Base-by-base conservation (phyloP, 2,329 filamentous ascomycete species). In the Laburnicola sp. region DNA sequence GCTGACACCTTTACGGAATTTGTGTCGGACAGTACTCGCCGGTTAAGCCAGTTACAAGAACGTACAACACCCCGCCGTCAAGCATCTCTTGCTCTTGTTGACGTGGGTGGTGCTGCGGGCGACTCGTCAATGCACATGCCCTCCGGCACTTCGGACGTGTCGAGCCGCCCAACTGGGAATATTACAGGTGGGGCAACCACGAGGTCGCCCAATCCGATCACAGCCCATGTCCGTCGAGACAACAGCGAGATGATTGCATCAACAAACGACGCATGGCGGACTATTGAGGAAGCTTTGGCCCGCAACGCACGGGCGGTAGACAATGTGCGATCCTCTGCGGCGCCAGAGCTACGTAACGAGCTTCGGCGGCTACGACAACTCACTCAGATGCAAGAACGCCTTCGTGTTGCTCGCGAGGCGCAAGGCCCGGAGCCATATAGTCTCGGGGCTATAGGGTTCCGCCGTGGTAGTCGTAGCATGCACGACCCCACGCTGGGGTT, bases 211-310 rank as follows among this genome's bases (percentile, higher is more conserved):
- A 67, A 64, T 37, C 55, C 60, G 6, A 68, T 64, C 26, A 62
- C 58, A 48, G 66, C 61, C 45, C 74, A 70, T 22, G 60, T 66
- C 21, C 68, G 65, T 34, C 64, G 66, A 23, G 57, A 63, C 41
- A 58, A 63, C 25, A 63, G 50, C 39, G 68, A 71, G 11, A 61
- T 70, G 21, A 60, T 70, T 3, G 61, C 62, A 6, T 68, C 68
- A 8, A 70, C 68, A 2, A 67, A 71, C 31, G 75, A 78, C 41
- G 75, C 77, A 7, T 79, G 76, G 77, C 75, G 74, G 37, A 76
- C 74, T 3, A 78, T 79, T 38, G 74, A 79, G 60, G 75, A 75
- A 34, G 76, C 76, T 31, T 73, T 78, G 60, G 69, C 71, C 8
- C 71, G 71, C 61, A 53, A 68, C 63, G 56, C 60, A 42, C 56